Evolutionary conservation across 352 stramenopile species (phyloP), one percentile per base, ranked within the genome.

Genomic region (Phytophthora hybrid): DNA sequence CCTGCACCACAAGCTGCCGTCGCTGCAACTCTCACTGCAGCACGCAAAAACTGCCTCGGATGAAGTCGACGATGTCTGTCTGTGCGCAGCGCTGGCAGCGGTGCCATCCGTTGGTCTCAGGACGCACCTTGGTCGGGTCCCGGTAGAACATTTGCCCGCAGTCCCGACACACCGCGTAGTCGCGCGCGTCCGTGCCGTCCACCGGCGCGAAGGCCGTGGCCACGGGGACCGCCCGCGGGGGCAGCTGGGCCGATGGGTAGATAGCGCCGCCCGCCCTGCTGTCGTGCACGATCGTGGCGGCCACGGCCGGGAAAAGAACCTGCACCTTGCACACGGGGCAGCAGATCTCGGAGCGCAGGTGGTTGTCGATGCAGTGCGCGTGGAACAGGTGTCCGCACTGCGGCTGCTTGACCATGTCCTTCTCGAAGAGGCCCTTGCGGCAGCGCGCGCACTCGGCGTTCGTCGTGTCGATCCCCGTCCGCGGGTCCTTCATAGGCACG

Each of bases 101-200:
- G 63, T 91, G 92, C 81, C 85, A 94, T 3, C 73, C 85, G 53
- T 84, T 89, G 4, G 87, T 93, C 34, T 91, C 84, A 0, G 87
- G 85, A 1, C 77, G 82, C 16, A 92, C 74, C 23, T 78, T 82
- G 7, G 47, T 66, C 1, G 71, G 78, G 49, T 93, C 81, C 4
- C 87, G 79, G 39, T 93, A 89, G 69, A 94, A 94, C 23, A 79
- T 77, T 21, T 80, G 73, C 2, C 81, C 78, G 69, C 87, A 94
- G 39, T 87, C 84, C 10, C 84, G 81, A 63, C 87, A 94, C 32
- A 72, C 64, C 31, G 69, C 85, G 49, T 92, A 92, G 37, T 80
- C 63, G 0, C 54, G 59, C 2, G 75, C 56, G 44, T 84, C 53
- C 0, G 82, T 88, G 56, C 82, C 80, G 53, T 82, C 69, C 26